phyloP scores from a whole-genome alignment of 768 basidiomycete species.

The Sporobolomyces pararoseus region DNA sequence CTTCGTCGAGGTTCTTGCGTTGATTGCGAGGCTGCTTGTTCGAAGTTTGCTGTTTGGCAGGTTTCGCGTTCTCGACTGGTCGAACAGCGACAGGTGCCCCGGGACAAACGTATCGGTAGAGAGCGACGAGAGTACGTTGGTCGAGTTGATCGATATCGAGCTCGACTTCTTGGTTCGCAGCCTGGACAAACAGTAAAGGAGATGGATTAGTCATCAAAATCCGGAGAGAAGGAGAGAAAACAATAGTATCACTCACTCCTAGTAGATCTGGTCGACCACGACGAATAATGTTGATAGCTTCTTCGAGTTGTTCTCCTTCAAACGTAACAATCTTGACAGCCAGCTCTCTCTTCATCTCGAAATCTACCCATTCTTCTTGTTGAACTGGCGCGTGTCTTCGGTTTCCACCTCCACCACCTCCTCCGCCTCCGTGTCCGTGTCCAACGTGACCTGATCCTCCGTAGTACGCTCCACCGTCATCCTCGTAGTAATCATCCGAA shows the following conservation, averaged over 20 bases:
- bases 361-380: conserved; percentile 57
- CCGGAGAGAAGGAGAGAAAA: background rate
- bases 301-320: conserved; percentile 76
- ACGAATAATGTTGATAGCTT: conserved; percentile 91
- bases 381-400: conserved; percentile 42
- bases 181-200: background rate
- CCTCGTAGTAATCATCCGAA: conserved; percentile 43
- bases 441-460: conserved; percentile 25
- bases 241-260: conserved; percentile 80
- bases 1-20: conserved; percentile 68
- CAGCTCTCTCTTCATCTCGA: conserved; percentile 97
- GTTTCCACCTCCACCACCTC: conserved; percentile 29
- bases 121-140: conserved; percentile 75
- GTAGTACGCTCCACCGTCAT: conserved; percentile 36
- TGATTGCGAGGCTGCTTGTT: conserved; percentile 43
- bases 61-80: conserved; percentile 47
- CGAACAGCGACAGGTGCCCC: conserved; percentile 49
- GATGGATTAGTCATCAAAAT: background rate
- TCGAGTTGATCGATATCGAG: conserved; percentile 93
- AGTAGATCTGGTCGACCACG: conserved; percentile 88
- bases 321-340: conserved; percentile 87
- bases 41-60: conserved; percentile 29
- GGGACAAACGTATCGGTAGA: conserved; percentile 80
- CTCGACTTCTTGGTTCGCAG: conserved; percentile 79
- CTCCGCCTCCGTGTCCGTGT: conserved; percentile 7